Evolutionary conservation across 352 stramenopile genomes (phyloP), one percentile per base, ranked within the genome.

Genomic region (Phytophthora pluvialis): DNA sequence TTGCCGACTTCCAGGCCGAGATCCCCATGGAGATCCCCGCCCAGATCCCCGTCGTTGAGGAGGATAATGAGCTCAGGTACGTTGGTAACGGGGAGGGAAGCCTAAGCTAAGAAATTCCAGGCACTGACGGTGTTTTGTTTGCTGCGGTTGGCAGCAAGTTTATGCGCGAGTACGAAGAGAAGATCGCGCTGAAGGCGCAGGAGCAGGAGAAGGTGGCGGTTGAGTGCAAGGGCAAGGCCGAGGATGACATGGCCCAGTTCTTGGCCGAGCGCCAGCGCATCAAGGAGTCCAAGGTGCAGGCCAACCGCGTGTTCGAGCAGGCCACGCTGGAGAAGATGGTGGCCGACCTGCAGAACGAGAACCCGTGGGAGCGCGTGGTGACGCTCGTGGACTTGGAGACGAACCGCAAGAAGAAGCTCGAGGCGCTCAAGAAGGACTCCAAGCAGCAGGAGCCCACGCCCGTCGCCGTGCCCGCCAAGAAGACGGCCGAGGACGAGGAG

Each of bases 261-360:
- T 48, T 92, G 43, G 73, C 80, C 9, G 89, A 98, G 57, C 81
- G 90, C 28, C 82, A 92, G 50, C 81, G 81, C 43, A 89, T 94
- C 39, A 93, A 96, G 59, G 92, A 98, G 71, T 76, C 81, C 12
- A 96, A 96, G 74, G 93, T 98, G 85, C 78, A 89, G 64, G 85
- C 93, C 38, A 98, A 98, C 73, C 89, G 94, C 60, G 86, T 91
- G 58, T 90, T 97, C 53, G 94, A 98, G 62, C 93, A 98, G 74
- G 89, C 92, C 12, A 98, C 97, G 40, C 75, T 98, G 47, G 94
- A 98, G 77, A 97, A 96, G 57, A 95, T 98, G 71, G 93, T 95
- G 59, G 91, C 90, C 8, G 93, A 98, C 66, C 73, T 98, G 47
- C 87, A 98, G 71, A 98, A 91, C 77, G 92, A 97, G 58, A 98